Percentiles rank a stretch among this genome's conserved stretches.
Conservation (phyloP, 805 yeast species). For the Yarrowia keelungensis region DNA sequence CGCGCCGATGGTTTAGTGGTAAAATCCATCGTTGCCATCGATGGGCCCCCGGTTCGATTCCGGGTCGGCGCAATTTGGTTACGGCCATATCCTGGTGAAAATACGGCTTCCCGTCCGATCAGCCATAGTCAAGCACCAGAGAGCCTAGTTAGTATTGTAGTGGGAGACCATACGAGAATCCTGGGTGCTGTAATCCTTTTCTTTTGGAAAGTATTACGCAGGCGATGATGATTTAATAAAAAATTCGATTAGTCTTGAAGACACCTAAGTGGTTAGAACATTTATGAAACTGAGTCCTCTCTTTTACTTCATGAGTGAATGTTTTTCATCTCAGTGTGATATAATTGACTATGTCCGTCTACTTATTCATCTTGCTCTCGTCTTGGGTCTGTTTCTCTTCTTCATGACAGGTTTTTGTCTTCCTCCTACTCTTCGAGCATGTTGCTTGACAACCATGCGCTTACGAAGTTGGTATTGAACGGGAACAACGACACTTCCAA, state of each 20-base stretch:
- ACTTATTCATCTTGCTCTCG: not conserved
- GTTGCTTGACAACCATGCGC: slow-evolving; percentile 16
- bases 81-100: slow-evolving; percentile 39
- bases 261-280: slow-evolving; percentile 38
- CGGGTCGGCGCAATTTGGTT: slow-evolving; percentile 38
- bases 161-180: slow-evolving; percentile 39
- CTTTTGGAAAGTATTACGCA: slow-evolving; percentile 10
- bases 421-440: slow-evolving; percentile 24
- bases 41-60: slow-evolving; percentile 38
- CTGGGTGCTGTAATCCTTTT: slow-evolving; percentile 39
- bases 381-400: not conserved
- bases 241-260: slow-evolving; percentile 39
- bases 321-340: too few relatives aligned
- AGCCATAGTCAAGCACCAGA: slow-evolving; percentile 39
- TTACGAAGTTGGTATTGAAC: slow-evolving; percentile 18
- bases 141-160: slow-evolving; percentile 39
- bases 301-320: not conserved
- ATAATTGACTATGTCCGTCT: too few relatives aligned
- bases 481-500: slow-evolving; percentile 25
- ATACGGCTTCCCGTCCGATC: slow-evolving; percentile 40
- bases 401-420: slow-evolving; percentile 1
- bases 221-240: slow-evolving; percentile 30
- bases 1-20: slow-evolving; percentile 38
- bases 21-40: slow-evolving; percentile 38
- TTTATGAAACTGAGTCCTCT: slow-evolving; percentile 33